A percentile compares a stretch with the other conserved stretches of the same genome.
These are phyloP conservation scores for Reticulascus tulasneorum DNA, from an alignment of 2,329 filamentous ascomycete genomes.

Conservation along the genomic window DNA sequence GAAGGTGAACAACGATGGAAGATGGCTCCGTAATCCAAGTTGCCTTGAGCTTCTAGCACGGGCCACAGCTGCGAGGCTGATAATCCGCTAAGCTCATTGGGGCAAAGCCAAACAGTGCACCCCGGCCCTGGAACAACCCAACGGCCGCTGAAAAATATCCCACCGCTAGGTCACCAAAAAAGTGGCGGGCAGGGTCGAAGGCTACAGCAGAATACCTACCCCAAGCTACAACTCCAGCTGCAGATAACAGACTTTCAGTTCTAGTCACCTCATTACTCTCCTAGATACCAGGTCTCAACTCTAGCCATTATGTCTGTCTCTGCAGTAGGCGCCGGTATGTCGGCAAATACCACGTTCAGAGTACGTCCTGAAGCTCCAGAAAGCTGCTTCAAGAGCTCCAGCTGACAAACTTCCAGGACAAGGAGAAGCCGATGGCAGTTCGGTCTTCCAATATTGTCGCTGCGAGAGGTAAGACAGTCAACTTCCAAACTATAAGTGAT, in stretches of 20 bases:
- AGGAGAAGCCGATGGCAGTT: slow-evolving; percentile 98
- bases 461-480: slow-evolving; percentile 68
- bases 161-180: slow-evolving; percentile 16
- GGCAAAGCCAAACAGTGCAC: slow-evolving; percentile 4
- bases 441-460: slow-evolving; percentile 95
- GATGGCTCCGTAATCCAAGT: slow-evolving; percentile 20
- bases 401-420: slow-evolving; percentile 53
- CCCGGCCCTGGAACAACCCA: slow-evolving; percentile 17
- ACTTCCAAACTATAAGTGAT: background rate
- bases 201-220: slow-evolving; percentile 16
- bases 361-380: slow-evolving; percentile 30
- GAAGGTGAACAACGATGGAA: slow-evolving; percentile 14
- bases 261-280: too few species aligned
- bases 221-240: slow-evolving; percentile 41
- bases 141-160: slow-evolving; percentile 18
- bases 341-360: slow-evolving; percentile 53
- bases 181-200: slow-evolving; percentile 16
- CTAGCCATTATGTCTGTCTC: too few species aligned
- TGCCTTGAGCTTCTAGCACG: slow-evolving; percentile 19
- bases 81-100: slow-evolving; percentile 12
- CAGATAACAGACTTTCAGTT: too few species aligned
- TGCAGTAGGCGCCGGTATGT: slow-evolving; percentile 31
- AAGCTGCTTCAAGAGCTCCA: slow-evolving; percentile 29
- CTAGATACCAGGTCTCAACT: too few species aligned
- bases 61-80: slow-evolving; percentile 17